phyloP scores from a whole-genome alignment of 2,329 filamentous ascomycete species.

The Botrytis pseudocinerea region DNA sequence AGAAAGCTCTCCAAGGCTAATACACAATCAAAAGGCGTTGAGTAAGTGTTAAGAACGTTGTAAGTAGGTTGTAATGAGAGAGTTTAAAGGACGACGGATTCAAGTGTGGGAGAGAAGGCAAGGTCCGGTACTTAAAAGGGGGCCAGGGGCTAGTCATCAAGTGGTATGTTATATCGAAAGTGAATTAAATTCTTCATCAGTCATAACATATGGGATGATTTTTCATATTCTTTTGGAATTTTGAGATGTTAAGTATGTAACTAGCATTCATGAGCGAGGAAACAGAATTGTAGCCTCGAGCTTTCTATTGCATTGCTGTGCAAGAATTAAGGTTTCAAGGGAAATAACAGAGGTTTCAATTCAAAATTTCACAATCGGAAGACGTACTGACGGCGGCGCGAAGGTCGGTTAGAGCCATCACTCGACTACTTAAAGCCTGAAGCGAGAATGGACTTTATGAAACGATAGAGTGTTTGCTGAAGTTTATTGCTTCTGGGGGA shows the following conservation, averaged over 20 bases:
- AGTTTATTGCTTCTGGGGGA: no score
- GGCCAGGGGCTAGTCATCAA: neutral
- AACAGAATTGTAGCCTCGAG: neutral
- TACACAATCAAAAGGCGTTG: neutral
- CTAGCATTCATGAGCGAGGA: neutral
- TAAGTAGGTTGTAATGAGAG: neutral
- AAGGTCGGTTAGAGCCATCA: neutral
- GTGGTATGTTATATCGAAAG: slow-evolving; percentile 1
- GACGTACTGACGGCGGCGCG: neutral
- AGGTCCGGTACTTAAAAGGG: neutral
- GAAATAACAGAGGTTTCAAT: neutral
- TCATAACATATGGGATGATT: neutral
- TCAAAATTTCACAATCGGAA: neutral
- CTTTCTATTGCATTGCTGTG: neutral
- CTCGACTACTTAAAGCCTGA: neutral
- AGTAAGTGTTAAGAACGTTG: neutral
- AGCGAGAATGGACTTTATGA: neutral
- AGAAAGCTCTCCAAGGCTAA: neutral
- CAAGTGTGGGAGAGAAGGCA: neutral
- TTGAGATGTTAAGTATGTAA: neutral
- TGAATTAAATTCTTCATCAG: neutral
- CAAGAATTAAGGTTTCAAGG: no score
- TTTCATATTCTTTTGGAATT: no score
- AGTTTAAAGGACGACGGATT: neutral
- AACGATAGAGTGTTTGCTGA: neutral